Base-by-base conservation (phyloP, 805 yeast species). In the Sugiyamaella boreocaroliniensis region DNA sequence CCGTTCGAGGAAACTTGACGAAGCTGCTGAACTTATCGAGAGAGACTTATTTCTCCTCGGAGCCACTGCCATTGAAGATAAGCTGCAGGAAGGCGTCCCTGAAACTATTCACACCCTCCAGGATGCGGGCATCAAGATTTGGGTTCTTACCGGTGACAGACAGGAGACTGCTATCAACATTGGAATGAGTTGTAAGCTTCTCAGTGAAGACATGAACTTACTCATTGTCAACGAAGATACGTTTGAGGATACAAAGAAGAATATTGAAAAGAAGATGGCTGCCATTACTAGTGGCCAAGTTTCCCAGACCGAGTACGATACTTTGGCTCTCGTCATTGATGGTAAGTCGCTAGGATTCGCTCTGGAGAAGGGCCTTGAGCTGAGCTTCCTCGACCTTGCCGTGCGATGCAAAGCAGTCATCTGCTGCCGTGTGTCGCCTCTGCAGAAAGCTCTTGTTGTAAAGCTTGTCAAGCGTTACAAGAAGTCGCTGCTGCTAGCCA, bases 121-220 rank as follows among this genome's bases (percentile, higher is more conserved):
- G 67, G 89, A 86, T 52, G 99, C 99, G 0, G 98, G 98, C 14
- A 90, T 95, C 58, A 92, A 89, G 67, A 81, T 93, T 15, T 93
- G 99, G 99, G 97, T 93, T 20, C 74, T 93, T 48, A 93, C 99
- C 1, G 99, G 99, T 61, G 99, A 93, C 66, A 80, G 97, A 68
- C 99, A 95, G 68, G 99, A 93, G 68, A 93, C 99, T 12, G 99
- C 99, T 0, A 86, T 93, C 59, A 93, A 93, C 67, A 93, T 93
- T 64, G 99, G 99, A 55, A 89, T 93, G 97, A 88, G 97, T 62
- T 95, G 99, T 74, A 89, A 87, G 65, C 75, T 93, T 45, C 71
- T 93, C 46, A 84, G 93, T 64, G 99, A 93, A 68, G 99, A 93
- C 64, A 93, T 93, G 99, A 90, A 89, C 60, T 71, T 93, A 56